These are phyloP conservation scores for Panicum virgatum DNA, from an alignment of 202 grass and related monocot genomes.

Conservation along the genomic window DNA sequence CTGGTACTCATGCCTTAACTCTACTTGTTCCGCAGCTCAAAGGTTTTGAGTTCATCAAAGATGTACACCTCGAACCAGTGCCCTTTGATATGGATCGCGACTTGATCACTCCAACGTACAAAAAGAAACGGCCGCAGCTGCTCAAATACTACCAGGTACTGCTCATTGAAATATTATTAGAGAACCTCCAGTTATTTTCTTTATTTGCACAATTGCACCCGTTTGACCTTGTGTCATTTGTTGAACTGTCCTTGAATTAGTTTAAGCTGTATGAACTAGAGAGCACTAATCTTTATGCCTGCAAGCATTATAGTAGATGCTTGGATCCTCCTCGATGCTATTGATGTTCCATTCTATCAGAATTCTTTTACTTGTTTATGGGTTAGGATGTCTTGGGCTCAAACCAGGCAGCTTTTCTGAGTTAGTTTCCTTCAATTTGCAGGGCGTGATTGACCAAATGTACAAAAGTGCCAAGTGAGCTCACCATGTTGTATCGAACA, in stretches of 20 bases:
- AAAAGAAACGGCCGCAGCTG: slow-evolving; percentile 91
- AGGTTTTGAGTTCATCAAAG: slow-evolving; percentile 91
- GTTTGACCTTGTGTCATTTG: background rate
- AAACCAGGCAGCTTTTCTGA: slow-evolving; percentile 17
- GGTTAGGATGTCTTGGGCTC: background rate
- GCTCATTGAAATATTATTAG: background rate
- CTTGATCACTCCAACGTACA: slow-evolving; percentile 92
- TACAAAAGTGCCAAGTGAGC: slow-evolving; percentile 63
- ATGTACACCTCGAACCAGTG: slow-evolving; percentile 73
- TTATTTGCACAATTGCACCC: background rate
- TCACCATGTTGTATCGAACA: background rate
- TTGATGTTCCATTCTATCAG: slow-evolving; percentile 1
- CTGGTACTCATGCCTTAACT: background rate
- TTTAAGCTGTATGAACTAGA: background rate
- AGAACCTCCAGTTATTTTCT: background rate
- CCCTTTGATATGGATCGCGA: slow-evolving; percentile 95
- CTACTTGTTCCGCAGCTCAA: slow-evolving; percentile 70
- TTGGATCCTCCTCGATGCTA: background rate
- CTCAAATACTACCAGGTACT: slow-evolving; percentile 94
- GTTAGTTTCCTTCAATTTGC: slow-evolving; percentile 36
- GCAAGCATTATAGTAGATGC: background rate
- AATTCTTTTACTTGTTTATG: slow-evolving; percentile 14
- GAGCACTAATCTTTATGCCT: background rate
- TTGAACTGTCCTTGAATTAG: background rate
- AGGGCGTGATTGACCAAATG: slow-evolving; percentile 61